A percentile compares a stretch with the other conserved stretches of the same genome.
These are phyloP conservation scores for Ballota nigra DNA, from an alignment of 257 asterid genomes.

Conservation along the genomic window DNA sequence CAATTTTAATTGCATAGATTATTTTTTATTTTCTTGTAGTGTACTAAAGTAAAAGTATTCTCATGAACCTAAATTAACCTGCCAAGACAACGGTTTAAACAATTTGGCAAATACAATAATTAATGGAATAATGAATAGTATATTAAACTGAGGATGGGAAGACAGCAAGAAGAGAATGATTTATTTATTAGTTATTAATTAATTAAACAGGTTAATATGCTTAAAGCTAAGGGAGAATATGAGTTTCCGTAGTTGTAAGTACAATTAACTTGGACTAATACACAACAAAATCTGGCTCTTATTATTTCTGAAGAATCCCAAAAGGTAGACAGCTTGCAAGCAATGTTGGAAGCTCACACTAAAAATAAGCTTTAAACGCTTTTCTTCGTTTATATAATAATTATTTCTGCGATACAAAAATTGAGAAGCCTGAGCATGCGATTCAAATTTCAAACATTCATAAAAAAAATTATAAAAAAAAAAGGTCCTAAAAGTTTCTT, in stretches of 20 bases:
- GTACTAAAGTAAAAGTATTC: neutral
- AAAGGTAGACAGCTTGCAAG: conserved; percentile 48
- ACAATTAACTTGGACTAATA: conserved; percentile 30
- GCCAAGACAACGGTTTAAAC: neutral
- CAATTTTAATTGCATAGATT: too few relatives aligned
- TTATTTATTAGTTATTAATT: too few relatives aligned
- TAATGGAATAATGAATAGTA: neutral
- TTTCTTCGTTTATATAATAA: neutral
- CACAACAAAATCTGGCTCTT: conserved; percentile 12
- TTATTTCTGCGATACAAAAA: neutral
- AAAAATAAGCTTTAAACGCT: neutral
- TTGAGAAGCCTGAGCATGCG: conserved; percentile 8
- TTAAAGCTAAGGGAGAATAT: conserved; percentile 23
- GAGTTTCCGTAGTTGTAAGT: conserved; percentile 31
- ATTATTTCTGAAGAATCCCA: conserved; percentile 30
- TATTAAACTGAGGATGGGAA: conserved; percentile 5
- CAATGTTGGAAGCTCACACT: conserved; percentile 29
- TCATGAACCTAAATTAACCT: conserved; percentile 1
- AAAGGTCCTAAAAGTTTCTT: conserved; percentile 3
- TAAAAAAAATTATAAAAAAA: neutral
- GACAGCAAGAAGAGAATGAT: conserved; percentile 26
- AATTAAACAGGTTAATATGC: neutral
- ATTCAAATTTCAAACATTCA: conserved; percentile 2
- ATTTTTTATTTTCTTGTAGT: too few relatives aligned
- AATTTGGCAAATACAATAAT: neutral